phyloP scores from a whole-genome alignment of 768 basidiomycete species.

The Lactarius deliciosus region DNA sequence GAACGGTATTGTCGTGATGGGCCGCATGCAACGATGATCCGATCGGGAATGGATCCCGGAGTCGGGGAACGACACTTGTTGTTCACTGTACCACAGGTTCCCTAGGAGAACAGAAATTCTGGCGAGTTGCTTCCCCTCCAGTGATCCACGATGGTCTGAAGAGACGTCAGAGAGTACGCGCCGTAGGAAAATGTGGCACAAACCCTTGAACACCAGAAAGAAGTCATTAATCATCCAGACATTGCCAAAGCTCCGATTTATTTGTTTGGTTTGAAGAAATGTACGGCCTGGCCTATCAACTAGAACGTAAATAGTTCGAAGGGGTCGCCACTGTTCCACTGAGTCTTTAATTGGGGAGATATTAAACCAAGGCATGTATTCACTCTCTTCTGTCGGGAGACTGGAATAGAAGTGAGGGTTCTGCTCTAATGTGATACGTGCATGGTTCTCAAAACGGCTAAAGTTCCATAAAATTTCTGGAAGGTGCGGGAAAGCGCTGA shows the following conservation, averaged over 20 bases:
- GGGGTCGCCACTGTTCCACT: not conserved
- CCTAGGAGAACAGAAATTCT: not conserved
- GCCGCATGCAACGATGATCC: not conserved
- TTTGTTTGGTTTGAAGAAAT: not conserved
- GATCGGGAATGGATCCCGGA: too few relatives aligned
- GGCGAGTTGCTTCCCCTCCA: not conserved
- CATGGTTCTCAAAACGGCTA: not conserved
- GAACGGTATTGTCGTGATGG: not conserved
- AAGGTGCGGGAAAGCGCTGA: not conserved
- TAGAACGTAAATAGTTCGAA: not conserved
- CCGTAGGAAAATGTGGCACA: not conserved
- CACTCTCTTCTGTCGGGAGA: not conserved
- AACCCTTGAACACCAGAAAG: not conserved
- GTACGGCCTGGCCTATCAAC: not conserved
- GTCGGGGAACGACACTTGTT: too few relatives aligned
- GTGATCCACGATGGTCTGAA: not conserved
- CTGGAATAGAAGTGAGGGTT: not conserved
- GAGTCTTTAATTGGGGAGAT: not conserved
- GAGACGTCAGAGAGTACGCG: not conserved
- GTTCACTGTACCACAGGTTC: not conserved
- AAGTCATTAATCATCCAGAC: not conserved
- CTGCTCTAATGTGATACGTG: not conserved
- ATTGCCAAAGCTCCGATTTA: not conserved
- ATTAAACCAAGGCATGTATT: not conserved
- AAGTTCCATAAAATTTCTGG: not conserved